These are phyloP conservation scores for Yamadazyma philogaea DNA, from an alignment of 805 yeast genomes.

Conservation along the genomic window DNA sequence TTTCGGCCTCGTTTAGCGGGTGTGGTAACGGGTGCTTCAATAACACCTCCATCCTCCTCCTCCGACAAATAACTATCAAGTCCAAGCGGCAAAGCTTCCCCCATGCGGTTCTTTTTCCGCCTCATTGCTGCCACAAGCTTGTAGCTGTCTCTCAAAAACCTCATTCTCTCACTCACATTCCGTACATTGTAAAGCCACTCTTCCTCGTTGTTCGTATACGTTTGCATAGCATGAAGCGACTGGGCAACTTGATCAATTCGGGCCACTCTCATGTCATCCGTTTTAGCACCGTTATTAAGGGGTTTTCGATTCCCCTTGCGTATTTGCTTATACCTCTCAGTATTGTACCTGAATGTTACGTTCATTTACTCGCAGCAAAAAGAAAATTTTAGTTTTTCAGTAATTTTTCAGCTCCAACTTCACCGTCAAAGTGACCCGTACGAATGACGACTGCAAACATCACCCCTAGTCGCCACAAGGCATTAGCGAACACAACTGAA, in stretches of 20 bases:
- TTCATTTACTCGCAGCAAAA: conserved; percentile 6
- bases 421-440: not conserved
- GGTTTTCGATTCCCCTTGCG: not conserved
- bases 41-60: conserved; percentile 13
- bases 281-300: not conserved
- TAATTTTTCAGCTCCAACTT: not conserved
- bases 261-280: not conserved
- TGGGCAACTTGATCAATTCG: conserved; percentile 1
- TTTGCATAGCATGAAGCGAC: conserved; percentile 8
- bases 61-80: conserved; percentile 8
- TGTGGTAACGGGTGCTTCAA: not conserved
- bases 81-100: not conserved
- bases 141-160: conserved; percentile 27
- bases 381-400: not conserved
- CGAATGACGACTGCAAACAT: conserved; percentile 32
- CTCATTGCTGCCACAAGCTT: conserved; percentile 23
- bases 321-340: not conserved
- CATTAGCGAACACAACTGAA: conserved; percentile 28
- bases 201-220: conserved; percentile 8
- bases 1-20: conserved; percentile 2
- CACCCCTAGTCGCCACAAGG: conserved; percentile 20
- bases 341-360: conserved; percentile 6
- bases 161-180: conserved; percentile 25
- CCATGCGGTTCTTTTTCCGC: conserved; percentile 12
- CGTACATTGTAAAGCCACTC: conserved; percentile 25